Evolutionary conservation across 257 asterid genomes (phyloP), one percentile per base, ranked within the genome.

Genomic region (Solanum clarkiae): DNA sequence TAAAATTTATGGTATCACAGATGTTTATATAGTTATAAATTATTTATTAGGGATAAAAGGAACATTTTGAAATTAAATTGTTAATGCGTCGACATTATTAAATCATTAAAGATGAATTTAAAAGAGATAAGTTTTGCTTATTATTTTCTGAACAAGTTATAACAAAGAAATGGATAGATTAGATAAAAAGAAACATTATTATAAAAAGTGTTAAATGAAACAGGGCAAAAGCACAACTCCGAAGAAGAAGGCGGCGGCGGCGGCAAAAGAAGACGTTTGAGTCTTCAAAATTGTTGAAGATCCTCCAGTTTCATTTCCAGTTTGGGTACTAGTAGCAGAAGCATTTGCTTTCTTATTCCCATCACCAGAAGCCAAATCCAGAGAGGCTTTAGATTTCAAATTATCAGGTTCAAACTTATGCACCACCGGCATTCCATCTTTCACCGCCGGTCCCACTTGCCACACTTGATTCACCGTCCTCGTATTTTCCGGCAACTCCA

Each of bases 381-480:
- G 65, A 7, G 80, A 71, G 9, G 90, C 90, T 77, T 83, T 92
- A 5, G 98, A 26, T 20, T 86, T 85, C 88, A 93, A 81, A 88
- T 95, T 94, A 20, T 18, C 92, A 10, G 91, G 86, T 83, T 71
- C 86, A 70, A 93, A 84, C 4, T 42, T 91, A 47, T 95, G 98
- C 86, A 45, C 88, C 65, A 6, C 88, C 51, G 96, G 98, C n/a
- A 80, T 77, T 16, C 94, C 97, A 66, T 87, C 82, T 1, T 87
- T 86, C 66, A 90, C 94, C 42, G 94, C 60, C 14, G 91, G 42
- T 0, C 98, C 98, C 80, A 92, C 97, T 63, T 95, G 98, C 98
- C 98, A 95, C 1, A 95, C 92, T 13, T 91, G 95, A 80, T 95
- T 95, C 84, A 77, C 68, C 71, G 81, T 59, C 82, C 89, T 86